Evolutionary conservation across 1,139 yeast species (phyloP).

Genomic region (Debaryomycetaceae sp.): DNA sequence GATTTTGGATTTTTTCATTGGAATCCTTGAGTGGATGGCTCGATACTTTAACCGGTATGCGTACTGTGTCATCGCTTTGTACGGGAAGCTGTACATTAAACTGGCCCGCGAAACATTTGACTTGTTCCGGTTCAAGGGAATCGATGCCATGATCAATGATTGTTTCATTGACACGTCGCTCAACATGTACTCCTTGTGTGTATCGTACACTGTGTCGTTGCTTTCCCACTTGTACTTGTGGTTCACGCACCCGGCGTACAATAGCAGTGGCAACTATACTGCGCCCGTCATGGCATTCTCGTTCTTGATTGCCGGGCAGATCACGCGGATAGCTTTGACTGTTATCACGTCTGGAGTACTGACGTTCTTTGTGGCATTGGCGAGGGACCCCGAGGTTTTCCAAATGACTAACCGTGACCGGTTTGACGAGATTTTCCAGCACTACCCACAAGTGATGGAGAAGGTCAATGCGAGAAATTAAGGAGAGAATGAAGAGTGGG

Average conservation of each 20-base stretch:
- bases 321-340: slow-evolving; percentile 60
- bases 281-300: slow-evolving; percentile 74
- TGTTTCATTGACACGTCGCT: slow-evolving; percentile 70
- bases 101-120: slow-evolving; percentile 81
- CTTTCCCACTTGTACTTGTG: slow-evolving; percentile 62
- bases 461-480: slow-evolving; percentile 33
- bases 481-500: slow-evolving; percentile 1
- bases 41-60: slow-evolving; percentile 88
- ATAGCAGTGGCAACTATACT: slow-evolving; percentile 52
- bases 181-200: slow-evolving; percentile 59
- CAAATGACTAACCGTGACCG: slow-evolving; percentile 65
- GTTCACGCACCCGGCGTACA: slow-evolving; percentile 65
- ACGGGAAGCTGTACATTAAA: slow-evolving; percentile 66
- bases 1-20: slow-evolving; percentile 49
- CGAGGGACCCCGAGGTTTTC: slow-evolving; percentile 81
- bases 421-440: slow-evolving; percentile 59
- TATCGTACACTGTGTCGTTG: slow-evolving; percentile 59
- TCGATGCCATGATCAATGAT: slow-evolving; percentile 81
- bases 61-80: slow-evolving; percentile 75
- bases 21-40: slow-evolving; percentile 67
- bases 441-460: slow-evolving; percentile 67
- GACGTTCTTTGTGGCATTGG: slow-evolving; percentile 78
- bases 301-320: slow-evolving; percentile 67
- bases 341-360: slow-evolving; percentile 76
- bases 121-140: slow-evolving; percentile 66